Evolutionary conservation across 23 red algal genomes (phyloP), one percentile per base, ranked within the genome.

Genomic region (Chondrus crispus): DNA sequence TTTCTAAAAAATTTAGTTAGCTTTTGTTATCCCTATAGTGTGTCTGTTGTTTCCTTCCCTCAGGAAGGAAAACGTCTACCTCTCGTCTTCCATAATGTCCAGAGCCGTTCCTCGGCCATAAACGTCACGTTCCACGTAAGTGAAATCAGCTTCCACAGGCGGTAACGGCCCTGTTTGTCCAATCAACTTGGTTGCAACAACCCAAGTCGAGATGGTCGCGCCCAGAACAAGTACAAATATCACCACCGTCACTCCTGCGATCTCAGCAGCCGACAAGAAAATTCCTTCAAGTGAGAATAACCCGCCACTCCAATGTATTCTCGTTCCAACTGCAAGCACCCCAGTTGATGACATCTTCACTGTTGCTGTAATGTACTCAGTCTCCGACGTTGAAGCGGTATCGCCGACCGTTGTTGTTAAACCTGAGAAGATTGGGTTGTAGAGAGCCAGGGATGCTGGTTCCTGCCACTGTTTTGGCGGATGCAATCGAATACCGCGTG

Each of bases 91-190:
- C 71, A 76, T 85, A 22, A 85, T 62, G 30, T 85, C 81, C 40
- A 85, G 75, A 35, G 62, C 90, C 19, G 90, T 93, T 20, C 90
- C 90, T 41, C 80, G 90, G 12, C 90, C 90, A 52, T 93, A 93
- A 37, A 85, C 80, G 52, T 93, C 80, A 41, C 90, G 79, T 72
- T 93, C 90, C 39, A 85, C 80, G 46, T 84, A 93, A 26, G 81
- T 79, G 6, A 82, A 47, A 50, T 93, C 90, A 45, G 63, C 89
- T 42, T 82, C 80, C 4, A 93, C 40, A 4, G 89, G 89, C 46
- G 64, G 62, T 50, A 55, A 46, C 38, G 79, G 78, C 47, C 45
- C 88, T 43, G 66, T 47, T 45, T 64, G 40, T 39, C 66, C 77
- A 41, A 62, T 38, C 55, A 84, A 68, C 29, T 79, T 58, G 37